Conservation (phyloP, 371 early-diverging fungal species). For the Rhizopus microsporus region DNA sequence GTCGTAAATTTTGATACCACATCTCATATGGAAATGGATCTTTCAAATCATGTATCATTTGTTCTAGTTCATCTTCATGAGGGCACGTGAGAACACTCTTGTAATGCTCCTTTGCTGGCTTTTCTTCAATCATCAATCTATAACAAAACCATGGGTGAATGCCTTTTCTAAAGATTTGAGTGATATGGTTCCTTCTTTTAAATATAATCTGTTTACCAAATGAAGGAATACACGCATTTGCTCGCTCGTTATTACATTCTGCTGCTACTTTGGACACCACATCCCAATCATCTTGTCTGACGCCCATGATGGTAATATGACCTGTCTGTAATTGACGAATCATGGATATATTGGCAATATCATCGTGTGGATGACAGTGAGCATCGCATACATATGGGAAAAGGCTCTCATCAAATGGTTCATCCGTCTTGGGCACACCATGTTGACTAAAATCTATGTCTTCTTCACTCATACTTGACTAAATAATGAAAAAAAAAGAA, state of each 20-base stretch:
- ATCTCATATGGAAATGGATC: conserved; percentile 27
- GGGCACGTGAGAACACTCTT: conserved; percentile 23
- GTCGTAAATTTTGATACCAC: conserved; percentile 37
- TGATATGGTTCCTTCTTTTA: neutral
- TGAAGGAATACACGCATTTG: conserved; percentile 39
- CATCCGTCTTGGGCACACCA: conserved; percentile 14
- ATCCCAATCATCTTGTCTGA: conserved; percentile 52
- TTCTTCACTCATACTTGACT: conserved; percentile 5
- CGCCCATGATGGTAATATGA: conserved; percentile 52
- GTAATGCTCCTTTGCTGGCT: conserved; percentile 26
- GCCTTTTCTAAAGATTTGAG: conserved; percentile 18
- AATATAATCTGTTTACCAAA: conserved; percentile 31
- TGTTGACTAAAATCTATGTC: conserved; percentile 10
- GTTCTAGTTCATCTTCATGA: conserved; percentile 23
- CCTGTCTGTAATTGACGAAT: conserved; percentile 41
- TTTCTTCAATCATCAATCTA: conserved; percentile 23
- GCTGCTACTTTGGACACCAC: conserved; percentile 30
- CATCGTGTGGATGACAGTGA: conserved; percentile 56
- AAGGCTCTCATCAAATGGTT: conserved; percentile 20
- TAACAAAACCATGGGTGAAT: conserved; percentile 53
- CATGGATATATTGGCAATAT: conserved; percentile 18
- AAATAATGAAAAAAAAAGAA: neutral
- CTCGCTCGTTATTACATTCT: conserved; percentile 7
- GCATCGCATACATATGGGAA: conserved; percentile 41
- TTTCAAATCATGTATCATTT: conserved; percentile 25